phyloP scores from a whole-genome alignment of 2,329 filamentous ascomycete genomes.

The Ophiostoma sp. region DNA sequence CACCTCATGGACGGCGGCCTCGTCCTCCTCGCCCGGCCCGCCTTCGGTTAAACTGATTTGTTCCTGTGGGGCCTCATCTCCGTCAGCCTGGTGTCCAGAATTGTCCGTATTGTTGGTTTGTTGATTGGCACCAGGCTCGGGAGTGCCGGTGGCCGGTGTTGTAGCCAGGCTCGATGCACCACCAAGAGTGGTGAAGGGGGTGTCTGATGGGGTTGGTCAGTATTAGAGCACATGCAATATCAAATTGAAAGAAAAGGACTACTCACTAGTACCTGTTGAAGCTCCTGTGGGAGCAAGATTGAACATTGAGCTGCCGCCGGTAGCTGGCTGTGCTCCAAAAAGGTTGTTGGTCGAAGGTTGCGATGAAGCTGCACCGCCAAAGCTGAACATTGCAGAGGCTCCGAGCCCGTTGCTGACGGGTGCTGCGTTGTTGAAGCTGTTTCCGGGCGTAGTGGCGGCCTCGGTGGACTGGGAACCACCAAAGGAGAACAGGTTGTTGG shows the following conservation, averaged over 20 bases:
- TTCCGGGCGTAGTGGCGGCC: slow-evolving; percentile 28
- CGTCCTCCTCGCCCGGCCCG: slow-evolving; percentile 65
- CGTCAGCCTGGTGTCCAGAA: slow-evolving; percentile 44
- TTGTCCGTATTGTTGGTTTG: slow-evolving; percentile 38
- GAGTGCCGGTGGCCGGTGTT: slow-evolving; percentile 54
- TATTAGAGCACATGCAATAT: not conserved
- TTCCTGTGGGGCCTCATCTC: slow-evolving; percentile 57
- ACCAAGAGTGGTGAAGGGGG: slow-evolving; percentile 49
- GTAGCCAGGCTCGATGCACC: slow-evolving; percentile 57
- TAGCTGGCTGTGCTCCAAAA: slow-evolving; percentile 32
- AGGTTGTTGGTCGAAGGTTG: slow-evolving; percentile 31
- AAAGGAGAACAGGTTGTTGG: slow-evolving; percentile 37
- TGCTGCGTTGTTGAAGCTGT: slow-evolving; percentile 25
- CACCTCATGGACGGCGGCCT: slow-evolving; percentile 64
- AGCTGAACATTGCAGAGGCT: slow-evolving; percentile 31
- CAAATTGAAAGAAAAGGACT: not conserved
- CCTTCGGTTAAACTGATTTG: slow-evolving; percentile 65
- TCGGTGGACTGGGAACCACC: slow-evolving; percentile 28
- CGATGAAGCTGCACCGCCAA: slow-evolving; percentile 33
- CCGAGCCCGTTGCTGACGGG: slow-evolving; percentile 29
- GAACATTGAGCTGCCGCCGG: slow-evolving; percentile 31
- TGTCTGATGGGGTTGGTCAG: slow-evolving; percentile 39
- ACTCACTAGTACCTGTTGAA: slow-evolving; percentile 43
- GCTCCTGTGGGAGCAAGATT: slow-evolving; percentile 34
- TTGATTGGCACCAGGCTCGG: slow-evolving; percentile 48